phyloP scores from a whole-genome alignment of 2,329 filamentous ascomycete species.

The Alternaria hordeiaustralica region DNA sequence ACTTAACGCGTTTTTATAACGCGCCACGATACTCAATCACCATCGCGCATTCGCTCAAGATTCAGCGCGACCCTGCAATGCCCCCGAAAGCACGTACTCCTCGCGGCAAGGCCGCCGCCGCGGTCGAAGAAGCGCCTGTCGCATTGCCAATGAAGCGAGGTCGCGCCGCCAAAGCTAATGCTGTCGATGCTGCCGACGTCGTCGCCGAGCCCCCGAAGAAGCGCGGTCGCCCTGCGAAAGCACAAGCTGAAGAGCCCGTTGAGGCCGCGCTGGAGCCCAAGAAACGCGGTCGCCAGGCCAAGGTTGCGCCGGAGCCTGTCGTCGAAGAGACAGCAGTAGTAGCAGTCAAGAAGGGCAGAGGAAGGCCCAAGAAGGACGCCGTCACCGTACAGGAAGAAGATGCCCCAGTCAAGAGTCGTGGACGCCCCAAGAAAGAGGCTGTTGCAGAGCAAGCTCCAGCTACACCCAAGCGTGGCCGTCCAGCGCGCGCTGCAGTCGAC shows the following conservation, averaged over 20 bases:
- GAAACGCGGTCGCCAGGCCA: not conserved
- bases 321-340: constrained; percentile 9
- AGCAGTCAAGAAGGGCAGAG: constrained; percentile 15
- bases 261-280: constrained; percentile 1
- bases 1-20: not conserved
- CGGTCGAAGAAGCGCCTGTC: constrained; percentile 6
- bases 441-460: constrained; percentile 2
- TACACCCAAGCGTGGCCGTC: constrained; percentile 23
- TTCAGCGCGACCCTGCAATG: constrained; percentile 9
- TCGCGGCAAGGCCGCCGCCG: constrained; percentile 18
- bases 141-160: constrained; percentile 28
- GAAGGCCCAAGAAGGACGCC: constrained; percentile 11
- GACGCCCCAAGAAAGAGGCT: constrained; percentile 10
- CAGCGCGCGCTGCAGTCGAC: constrained; percentile 13
- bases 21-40: not conserved
- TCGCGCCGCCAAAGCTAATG: constrained; percentile 23
- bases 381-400: constrained; percentile 1
- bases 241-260: not conserved
- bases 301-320: constrained; percentile 5
- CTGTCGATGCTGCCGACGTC: constrained; percentile 11
- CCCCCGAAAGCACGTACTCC: constrained; percentile 20
- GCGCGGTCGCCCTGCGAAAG: constrained; percentile 20
- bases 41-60: not conserved
- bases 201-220: constrained; percentile 13
- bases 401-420: constrained; percentile 14